Evolutionary conservation across 106 monocot genomes (phyloP).

Genomic region (Platanthera guangdongensis): DNA sequence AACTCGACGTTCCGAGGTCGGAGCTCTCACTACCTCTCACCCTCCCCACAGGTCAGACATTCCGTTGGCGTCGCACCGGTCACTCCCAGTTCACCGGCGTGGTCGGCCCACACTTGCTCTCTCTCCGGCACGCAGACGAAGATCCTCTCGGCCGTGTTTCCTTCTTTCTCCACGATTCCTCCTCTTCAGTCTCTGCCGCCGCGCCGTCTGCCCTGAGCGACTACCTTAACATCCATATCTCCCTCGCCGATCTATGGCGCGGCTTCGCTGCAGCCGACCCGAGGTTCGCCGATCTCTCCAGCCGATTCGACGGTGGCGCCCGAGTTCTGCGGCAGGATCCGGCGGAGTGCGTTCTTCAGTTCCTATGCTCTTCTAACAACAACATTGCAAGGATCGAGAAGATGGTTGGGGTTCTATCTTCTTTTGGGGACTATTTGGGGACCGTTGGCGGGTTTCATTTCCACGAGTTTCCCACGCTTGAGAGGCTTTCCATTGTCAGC

Average conservation of each 20-base stretch:
- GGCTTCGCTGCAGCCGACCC: conserved; percentile 47
- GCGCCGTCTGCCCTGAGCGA: conserved; percentile 38
- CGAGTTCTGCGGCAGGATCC: conserved; percentile 91
- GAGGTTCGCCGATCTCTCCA: conserved; percentile 61
- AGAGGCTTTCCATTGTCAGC: conserved; percentile 40
- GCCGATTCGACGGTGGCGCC: conserved; percentile 55
- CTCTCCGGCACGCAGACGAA: conserved; percentile 42
- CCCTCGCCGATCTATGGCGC: conserved; percentile 59
- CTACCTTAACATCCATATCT: conserved; percentile 68
- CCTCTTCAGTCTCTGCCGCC: conserved; percentile 4
- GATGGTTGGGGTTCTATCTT: conserved; percentile 70
- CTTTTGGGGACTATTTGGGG: conserved; percentile 62
- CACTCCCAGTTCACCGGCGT: conserved; percentile 63
- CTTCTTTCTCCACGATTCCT: conserved; percentile 43
- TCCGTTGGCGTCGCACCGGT: conserved; percentile 76
- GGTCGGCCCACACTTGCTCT: conserved; percentile 65
- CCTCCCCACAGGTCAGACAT: conserved; percentile 88
- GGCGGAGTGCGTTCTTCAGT: conserved; percentile 89
- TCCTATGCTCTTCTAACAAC: conserved; percentile 94
- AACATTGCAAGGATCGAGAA: conserved; percentile 84
- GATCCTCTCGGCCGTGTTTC: conserved; percentile 32
- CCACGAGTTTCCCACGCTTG: conserved; percentile 65
- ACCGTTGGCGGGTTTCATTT: conserved; percentile 61
- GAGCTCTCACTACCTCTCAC: conserved; percentile 84
- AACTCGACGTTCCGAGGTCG: conserved; percentile 38